Evolutionary conservation across 331 rosid genomes (phyloP).

Genomic region (Telfairia occidentalis): DNA sequence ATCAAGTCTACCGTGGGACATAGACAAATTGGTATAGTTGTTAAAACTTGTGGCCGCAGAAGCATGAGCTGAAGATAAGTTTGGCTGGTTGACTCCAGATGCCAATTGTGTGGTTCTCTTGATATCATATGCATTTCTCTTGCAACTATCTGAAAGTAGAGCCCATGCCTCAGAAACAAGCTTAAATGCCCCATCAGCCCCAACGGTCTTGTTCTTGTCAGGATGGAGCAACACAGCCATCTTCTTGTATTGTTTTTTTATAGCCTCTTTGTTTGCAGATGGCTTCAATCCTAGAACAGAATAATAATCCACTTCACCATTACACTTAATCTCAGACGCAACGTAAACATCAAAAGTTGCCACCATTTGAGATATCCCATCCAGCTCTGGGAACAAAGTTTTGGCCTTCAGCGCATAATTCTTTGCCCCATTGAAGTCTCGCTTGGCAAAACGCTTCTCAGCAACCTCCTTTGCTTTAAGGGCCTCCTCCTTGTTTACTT

Average conservation of each 20-base stretch:
- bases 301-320: slow-evolving; percentile 82
- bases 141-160: slow-evolving; percentile 56
- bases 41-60: slow-evolving; percentile 42
- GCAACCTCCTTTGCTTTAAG: slow-evolving; percentile 67
- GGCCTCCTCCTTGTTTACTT: slow-evolving; percentile 70
- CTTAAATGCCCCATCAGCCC: slow-evolving; percentile 96
- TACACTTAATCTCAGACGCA: slow-evolving; percentile 57
- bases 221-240: slow-evolving; percentile 95
- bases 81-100: slow-evolving; percentile 44
- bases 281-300: slow-evolving; percentile 80
- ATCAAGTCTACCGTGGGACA: slow-evolving; percentile 48
- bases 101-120: slow-evolving; percentile 53
- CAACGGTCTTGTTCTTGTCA: slow-evolving; percentile 83
- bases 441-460: slow-evolving; percentile 69
- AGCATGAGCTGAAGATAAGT: slow-evolving; percentile 44
- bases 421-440: slow-evolving; percentile 65
- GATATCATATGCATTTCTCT: slow-evolving; percentile 56
- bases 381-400: slow-evolving; percentile 60
- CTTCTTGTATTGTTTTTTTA: slow-evolving; percentile 75
- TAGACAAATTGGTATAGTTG: slow-evolving; percentile 42
- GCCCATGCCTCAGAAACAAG: slow-evolving; percentile 97
- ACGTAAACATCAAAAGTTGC: slow-evolving; percentile 81
- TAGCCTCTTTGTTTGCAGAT: slow-evolving; percentile 68
- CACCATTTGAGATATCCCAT: slow-evolving; percentile 84
- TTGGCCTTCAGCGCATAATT: slow-evolving; percentile 71